Evolutionary conservation across 139 green algal species (phyloP).

Genomic region (Spirogloea muscicola): DNA sequence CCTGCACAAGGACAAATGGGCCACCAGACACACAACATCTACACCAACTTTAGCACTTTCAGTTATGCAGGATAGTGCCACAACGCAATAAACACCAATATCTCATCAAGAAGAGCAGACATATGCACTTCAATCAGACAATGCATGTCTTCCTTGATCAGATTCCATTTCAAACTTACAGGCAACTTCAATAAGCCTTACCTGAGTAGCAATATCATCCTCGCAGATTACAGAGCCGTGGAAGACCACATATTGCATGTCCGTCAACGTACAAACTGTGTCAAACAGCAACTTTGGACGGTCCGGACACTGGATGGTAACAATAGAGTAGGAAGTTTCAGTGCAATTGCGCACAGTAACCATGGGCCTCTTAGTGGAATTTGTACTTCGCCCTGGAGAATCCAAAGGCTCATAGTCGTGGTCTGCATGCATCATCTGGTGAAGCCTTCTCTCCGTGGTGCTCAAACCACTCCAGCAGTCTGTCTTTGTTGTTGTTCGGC

Average conservation of each 20-base stretch:
- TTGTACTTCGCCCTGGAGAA: too few relatives aligned
- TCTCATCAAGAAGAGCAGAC: too few relatives aligned
- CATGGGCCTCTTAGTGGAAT: neutral
- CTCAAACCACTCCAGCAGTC: constrained; percentile 39
- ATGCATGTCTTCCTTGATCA: too few relatives aligned
- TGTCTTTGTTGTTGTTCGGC: neutral
- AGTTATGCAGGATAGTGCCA: too few relatives aligned
- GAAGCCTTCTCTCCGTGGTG: constrained; percentile 84
- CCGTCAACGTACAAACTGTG: constrained; percentile 84
- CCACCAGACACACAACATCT: too few relatives aligned
- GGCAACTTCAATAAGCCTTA: constrained; percentile 26
- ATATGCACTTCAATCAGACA: too few relatives aligned
- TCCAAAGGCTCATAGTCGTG: neutral
- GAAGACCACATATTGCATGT: constrained; percentile 90
- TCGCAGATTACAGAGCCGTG: constrained; percentile 83
- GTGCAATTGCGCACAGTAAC: constrained; percentile 14
- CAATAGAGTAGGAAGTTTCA: constrained; percentile 39
- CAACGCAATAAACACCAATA: too few relatives aligned
- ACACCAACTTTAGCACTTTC: too few relatives aligned
- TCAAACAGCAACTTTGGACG: constrained; percentile 88
- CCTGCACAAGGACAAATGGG: too few relatives aligned
- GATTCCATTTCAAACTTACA: too few relatives aligned
- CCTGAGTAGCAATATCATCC: constrained; percentile 38
- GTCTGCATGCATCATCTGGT: constrained; percentile 78
- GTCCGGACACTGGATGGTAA: constrained; percentile 80